Percentiles rank a stretch among this genome's conserved stretches.
phyloP scores from a whole-genome alignment of 2,329 filamentous ascomycete species.

The Sporothrix phasma region DNA sequence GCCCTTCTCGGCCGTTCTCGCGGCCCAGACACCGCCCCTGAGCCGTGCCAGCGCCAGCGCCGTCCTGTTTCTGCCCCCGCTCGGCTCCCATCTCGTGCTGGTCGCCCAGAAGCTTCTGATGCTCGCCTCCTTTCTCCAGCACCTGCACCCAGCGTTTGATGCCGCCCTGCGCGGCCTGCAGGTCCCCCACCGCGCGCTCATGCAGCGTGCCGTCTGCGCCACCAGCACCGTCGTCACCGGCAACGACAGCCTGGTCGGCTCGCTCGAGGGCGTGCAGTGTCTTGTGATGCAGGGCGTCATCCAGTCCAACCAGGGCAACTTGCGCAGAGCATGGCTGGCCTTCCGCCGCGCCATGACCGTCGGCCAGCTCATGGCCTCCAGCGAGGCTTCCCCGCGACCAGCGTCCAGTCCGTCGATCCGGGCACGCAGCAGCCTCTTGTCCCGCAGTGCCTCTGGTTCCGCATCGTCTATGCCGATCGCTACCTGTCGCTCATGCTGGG shows the following conservation, averaged over 20 bases:
- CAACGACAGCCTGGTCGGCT: constrained; percentile 37
- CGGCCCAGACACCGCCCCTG: constrained; percentile 6
- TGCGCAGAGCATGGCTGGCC: constrained; percentile 37
- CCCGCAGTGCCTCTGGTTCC: constrained; percentile 37
- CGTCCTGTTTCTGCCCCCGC: constrained; percentile 6
- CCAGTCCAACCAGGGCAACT: constrained; percentile 37
- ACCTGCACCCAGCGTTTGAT: constrained; percentile 13
- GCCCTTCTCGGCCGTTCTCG: constrained; percentile 4
- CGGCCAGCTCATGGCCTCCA: constrained; percentile 17
- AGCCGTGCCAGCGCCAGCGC: neutral
- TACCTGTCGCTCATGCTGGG: constrained; percentile 41
- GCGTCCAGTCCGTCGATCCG: constrained; percentile 22
- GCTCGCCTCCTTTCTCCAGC: constrained; percentile 27
- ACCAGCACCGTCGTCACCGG: constrained; percentile 30
- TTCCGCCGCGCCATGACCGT: constrained; percentile 34
- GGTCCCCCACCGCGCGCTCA: constrained; percentile 6
- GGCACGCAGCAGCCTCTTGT: constrained; percentile 23
- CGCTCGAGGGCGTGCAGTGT: constrained; percentile 40
- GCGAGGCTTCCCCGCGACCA: constrained; percentile 3
- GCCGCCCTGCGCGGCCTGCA: constrained; percentile 3
- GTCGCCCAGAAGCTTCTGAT: constrained; percentile 28
- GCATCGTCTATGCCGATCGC: constrained; percentile 36
- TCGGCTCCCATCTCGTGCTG: constrained; percentile 24
- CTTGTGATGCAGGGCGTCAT: constrained; percentile 38
- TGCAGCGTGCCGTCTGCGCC: constrained; percentile 5